These are phyloP conservation scores for Sclerotinia glacialis DNA, from an alignment of 2,329 filamentous ascomycete genomes.

Conservation along the genomic window DNA sequence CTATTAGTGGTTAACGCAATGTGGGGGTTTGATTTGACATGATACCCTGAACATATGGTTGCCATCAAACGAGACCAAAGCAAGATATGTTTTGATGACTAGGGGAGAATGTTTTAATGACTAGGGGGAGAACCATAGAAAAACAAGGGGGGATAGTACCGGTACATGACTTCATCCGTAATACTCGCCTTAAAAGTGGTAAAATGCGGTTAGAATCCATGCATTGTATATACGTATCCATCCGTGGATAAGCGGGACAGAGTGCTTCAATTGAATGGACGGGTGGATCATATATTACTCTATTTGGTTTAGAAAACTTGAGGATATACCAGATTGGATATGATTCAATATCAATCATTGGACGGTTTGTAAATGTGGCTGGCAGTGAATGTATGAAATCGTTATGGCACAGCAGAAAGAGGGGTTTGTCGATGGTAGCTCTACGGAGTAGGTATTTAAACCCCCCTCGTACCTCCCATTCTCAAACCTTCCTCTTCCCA, in stretches of 20 bases:
- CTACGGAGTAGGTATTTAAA: too few species aligned
- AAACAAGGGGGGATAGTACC: not conserved
- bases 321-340: too few species aligned
- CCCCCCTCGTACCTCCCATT: slow-evolving; percentile 20
- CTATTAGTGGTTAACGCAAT: not conserved
- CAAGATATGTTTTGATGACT: not conserved
- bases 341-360: too few species aligned
- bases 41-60: not conserved
- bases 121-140: not conserved
- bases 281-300: not conserved
- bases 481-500: not conserved
- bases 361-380: not conserved
- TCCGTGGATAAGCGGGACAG: not conserved
- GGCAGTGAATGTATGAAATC: not conserved
- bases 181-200: not conserved
- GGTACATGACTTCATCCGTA: not conserved
- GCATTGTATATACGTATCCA: not conserved
- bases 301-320: not conserved
- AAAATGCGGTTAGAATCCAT: not conserved
- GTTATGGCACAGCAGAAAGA: not conserved
- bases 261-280: not conserved
- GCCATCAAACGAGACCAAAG: slow-evolving; percentile 1
- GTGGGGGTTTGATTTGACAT: not conserved
- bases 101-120: not conserved
- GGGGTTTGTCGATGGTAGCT: not conserved